Evolutionary conservation across 2,329 filamentous ascomycete genomes (phyloP), one percentile per base, ranked within the genome.

Genomic region (Apiospora arundinis): DNA sequence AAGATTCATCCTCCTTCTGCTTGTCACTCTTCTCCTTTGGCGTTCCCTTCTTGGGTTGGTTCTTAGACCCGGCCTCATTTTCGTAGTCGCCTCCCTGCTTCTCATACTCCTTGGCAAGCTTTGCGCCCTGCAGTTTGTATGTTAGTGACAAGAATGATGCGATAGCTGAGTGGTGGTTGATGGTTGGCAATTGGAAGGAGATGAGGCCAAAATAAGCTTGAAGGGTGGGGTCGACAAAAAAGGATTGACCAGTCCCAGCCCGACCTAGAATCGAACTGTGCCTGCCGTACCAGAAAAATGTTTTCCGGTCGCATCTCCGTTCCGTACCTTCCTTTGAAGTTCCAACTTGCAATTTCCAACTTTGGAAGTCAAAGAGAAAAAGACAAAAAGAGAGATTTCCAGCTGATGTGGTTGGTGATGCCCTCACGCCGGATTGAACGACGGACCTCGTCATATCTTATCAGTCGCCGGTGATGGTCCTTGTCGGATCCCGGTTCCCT

Each of bases 61-160:
- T 83, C 74, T 84, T 83, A 11, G 82, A 83, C 0, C 81, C 81
- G 0, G 82, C 72, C 74, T 82, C 79, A 46, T 84, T 81, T 75
- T 83, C 81, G 68, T 83, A 84, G 0, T 76, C 82, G 4, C 82
- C 82, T 0, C 83, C 82, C 52, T 81, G 80, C 74, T 81, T 82
- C 76, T 84, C 82, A 68, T 84, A 83, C 73, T 83, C 82, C 70
- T 84, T 83, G 2, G 81, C 81, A 4, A 83, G 74, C 73, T 83
- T 83, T 3, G 77, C 74, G 2, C 76, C 80, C 81, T 81, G 46
- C 67, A 4, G 9, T 4, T n/a, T 18, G 28, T 8, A 9, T 23
- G 40, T 44, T 2, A 67, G 37, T 67, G n/a, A 25, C 23, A 7
- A 3, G 37, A 44, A 12, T 44, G 11, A 44, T n/a, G n/a, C n/a